phyloP scores from a whole-genome alignment of 257 asterid genomes.

The Avicennia marina region DNA sequence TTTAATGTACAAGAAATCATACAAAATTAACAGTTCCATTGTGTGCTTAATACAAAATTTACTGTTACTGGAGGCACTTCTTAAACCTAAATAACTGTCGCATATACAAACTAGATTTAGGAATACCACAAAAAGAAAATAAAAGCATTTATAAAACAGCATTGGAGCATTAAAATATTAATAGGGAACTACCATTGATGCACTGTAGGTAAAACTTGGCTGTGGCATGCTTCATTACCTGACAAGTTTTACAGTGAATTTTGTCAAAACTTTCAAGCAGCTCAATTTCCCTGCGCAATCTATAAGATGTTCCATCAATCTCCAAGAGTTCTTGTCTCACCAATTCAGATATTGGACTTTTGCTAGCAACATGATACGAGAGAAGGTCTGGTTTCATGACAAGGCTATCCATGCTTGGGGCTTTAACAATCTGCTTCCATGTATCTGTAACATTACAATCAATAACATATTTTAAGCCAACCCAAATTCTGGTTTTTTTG shows the following conservation, averaged over 20 bases:
- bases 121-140: no score
- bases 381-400: conserved; percentile 84
- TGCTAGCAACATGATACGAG: conserved; percentile 91
- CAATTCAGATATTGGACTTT: conserved; percentile 84
- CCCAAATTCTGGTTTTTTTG: not conserved
- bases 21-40: no score
- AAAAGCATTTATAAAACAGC: no score
- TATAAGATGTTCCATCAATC: conserved; percentile 89
- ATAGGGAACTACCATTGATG: no score
- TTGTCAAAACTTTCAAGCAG: conserved; percentile 84
- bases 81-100: not conserved
- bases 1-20: not conserved
- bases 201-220: not conserved
- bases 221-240: conserved; percentile 41
- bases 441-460: conserved; percentile 53
- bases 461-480: not conserved
- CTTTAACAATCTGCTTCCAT: conserved; percentile 84
- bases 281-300: conserved; percentile 86
- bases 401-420: conserved; percentile 73
- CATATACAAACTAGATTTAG: not conserved
- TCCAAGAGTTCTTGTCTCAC: conserved; percentile 94
- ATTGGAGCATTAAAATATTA: no score
- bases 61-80: not conserved
- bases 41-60: not conserved
- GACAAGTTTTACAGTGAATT: conserved; percentile 74